Conservation (phyloP, 257 asterid genomes). For the Primulina eburnea region DNA sequence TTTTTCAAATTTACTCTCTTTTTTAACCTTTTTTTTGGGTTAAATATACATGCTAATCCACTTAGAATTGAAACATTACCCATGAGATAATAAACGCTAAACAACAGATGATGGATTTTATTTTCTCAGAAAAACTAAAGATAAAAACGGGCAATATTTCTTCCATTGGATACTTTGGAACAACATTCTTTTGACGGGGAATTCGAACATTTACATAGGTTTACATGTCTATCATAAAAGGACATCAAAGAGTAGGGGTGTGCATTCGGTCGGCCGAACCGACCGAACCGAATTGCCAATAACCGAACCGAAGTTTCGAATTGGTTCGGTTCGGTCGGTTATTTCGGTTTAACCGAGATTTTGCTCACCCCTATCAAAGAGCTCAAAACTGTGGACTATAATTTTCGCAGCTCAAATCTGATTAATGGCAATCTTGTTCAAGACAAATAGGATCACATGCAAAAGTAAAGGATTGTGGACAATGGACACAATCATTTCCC, state of each 20-base stretch:
- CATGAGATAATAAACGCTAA: no score
- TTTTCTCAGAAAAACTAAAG: conserved; percentile 49
- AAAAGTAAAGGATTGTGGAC: conserved; percentile 35
- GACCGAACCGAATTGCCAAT: no score
- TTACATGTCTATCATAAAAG: conserved; percentile 55
- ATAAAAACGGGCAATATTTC: conserved; percentile 59
- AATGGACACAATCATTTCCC: background rate
- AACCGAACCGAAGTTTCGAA: no score
- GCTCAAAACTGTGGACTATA: conserved; percentile 50
- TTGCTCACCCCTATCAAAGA: no score
- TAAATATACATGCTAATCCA: no score
- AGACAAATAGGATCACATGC: conserved; percentile 82
- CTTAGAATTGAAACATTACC: no score
- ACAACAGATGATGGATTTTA: background rate
- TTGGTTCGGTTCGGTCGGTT: no score
- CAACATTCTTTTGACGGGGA: conserved; percentile 49
- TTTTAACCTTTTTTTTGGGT: background rate
- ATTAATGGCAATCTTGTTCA: conserved; percentile 63
- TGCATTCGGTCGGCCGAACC: no score
- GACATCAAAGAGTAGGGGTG: no score
- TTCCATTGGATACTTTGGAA: conserved; percentile 81
- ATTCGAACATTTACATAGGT: conserved; percentile 66
- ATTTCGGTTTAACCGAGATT: no score
- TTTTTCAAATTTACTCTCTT: background rate
- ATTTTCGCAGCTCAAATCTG: conserved; percentile 71